Base-by-base conservation (phyloP, 352 stramenopile genomes). In the Pseudoperonospora humuli region DNA sequence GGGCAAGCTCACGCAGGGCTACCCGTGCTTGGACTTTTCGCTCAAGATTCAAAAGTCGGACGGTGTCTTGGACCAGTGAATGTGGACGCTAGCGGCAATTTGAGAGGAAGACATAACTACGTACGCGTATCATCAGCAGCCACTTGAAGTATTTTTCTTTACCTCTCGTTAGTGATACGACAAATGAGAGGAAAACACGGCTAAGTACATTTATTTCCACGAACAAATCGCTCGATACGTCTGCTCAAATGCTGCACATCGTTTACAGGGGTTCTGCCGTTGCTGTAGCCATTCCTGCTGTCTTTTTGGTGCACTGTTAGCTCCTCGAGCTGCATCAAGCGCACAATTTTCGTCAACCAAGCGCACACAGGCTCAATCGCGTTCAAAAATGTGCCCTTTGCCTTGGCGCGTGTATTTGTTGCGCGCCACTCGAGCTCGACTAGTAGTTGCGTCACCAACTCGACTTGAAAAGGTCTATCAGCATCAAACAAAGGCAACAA, bases 1-100 rank as follows among this genome's bases (percentile, higher is more conserved):
- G 65, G 96, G 96, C 45, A 97, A 96, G 34, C 81, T 99, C 13
- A 99, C 96, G 8, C 96, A 99, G 67, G 77, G 77, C 28, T 98
- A 98, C 69, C 59, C 75, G 45, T 97, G 82, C 61, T 43, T 99
- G 29, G 95, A 99, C 73, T 98, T 97, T 42, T 98, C 90, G 52
- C 79, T 99, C 41, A 99, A 99, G 67, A 97, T 99, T 52, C 75
- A 89, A 43, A 93, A 91, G 48, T 61, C 70, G 2, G 75, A 86
- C 24, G 75, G 78, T 27, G 51, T 90, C 15, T 40, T 89, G 27
- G 13, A 63, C 28, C 50, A 64, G 31, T 64, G 53, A 52, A 61
- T 15, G 26, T 4, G n/a, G 25, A 7, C 34, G 8, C n/a, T 20
- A 28, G 6, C 10, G 19, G 19, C 36, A 2, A 9, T 9, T 8